Evolutionary conservation across 305 asterid genomes (phyloP).

Genomic region (Ilex paraguariensis): DNA sequence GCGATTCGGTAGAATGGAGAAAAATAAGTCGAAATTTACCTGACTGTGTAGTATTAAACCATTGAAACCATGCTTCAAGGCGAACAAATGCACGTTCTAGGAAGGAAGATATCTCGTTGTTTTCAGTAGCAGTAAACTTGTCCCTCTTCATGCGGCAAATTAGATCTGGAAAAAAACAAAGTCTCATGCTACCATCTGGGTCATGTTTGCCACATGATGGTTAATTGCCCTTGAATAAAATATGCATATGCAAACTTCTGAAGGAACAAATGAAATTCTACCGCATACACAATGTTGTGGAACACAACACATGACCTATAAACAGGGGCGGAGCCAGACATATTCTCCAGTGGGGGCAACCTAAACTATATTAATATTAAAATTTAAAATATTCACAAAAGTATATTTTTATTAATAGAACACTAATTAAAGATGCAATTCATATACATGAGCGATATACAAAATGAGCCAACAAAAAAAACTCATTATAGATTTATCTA

Average conservation of each 20-base stretch:
- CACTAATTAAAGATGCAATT: no score
- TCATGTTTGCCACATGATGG: not conserved
- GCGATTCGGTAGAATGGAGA: no score
- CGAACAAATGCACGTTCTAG: constrained; percentile 69
- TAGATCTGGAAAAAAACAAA: constrained; percentile 48
- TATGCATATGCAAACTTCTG: not conserved
- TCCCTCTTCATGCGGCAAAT: constrained; percentile 60
- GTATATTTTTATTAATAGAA: no score
- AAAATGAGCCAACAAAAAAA: no score
- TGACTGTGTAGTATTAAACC: constrained; percentile 90
- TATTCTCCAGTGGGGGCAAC: no score
- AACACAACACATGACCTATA: no score
- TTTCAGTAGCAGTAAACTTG: constrained; percentile 58
- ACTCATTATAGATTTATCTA: no score
- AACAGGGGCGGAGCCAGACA: no score
- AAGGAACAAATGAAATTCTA: not conserved
- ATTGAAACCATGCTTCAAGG: constrained; percentile 92
- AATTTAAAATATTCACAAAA: no score
- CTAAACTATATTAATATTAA: no score
- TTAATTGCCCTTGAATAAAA: not conserved
- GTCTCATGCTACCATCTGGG: constrained; percentile 5
- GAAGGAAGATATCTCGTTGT: constrained; percentile 55
- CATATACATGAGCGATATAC: no score
- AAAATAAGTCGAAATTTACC: constrained; percentile 30
- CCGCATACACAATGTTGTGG: no score